A percentile compares a stretch with the other conserved stretches of the same genome.
phyloP scores from a whole-genome alignment of 768 basidiomycete species.

The Naganishia kalamii region DNA sequence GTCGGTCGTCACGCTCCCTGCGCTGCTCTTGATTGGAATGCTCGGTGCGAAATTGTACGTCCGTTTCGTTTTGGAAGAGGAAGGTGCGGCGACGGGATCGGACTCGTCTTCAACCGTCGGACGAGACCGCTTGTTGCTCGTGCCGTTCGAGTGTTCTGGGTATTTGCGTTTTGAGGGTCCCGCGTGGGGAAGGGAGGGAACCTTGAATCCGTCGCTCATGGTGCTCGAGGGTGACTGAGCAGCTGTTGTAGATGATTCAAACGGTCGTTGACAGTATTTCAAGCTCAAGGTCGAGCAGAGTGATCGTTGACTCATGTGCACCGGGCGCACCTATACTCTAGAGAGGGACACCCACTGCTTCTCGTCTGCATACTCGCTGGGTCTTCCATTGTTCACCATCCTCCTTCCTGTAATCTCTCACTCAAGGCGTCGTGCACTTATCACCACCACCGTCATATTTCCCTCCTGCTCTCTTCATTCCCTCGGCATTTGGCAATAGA shows the following conservation, averaged over 20 bases:
- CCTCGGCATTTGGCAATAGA: too few relatives aligned
- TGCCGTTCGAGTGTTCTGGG: constrained; percentile 1
- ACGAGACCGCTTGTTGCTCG: constrained; percentile 4
- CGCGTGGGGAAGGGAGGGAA: neutral
- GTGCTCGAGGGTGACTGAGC: neutral
- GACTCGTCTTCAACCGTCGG: constrained; percentile 6
- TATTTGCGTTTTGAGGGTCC: neutral
- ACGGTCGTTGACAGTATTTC: neutral
- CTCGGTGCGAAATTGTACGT: constrained; percentile 8
- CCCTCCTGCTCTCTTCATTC: too few relatives aligned
- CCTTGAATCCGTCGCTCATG: constrained; percentile 12
- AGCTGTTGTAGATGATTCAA: neutral
- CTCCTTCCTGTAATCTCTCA: too few relatives aligned
- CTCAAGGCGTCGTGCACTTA: too few relatives aligned
- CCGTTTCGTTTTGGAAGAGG: neutral
- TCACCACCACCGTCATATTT: too few relatives aligned
- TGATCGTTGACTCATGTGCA: too few relatives aligned
- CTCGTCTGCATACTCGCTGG: too few relatives aligned
- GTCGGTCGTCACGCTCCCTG: constrained; percentile 18
- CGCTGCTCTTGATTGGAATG: constrained; percentile 6
- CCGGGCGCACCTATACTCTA: too few relatives aligned
- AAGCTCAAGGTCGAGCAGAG: too few relatives aligned
- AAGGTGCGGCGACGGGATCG: neutral
- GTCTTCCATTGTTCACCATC: too few relatives aligned
- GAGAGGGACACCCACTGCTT: too few relatives aligned